Conservation (phyloP, 1,284 basidiomycete species). For the Trichosporon sp. region DNA sequence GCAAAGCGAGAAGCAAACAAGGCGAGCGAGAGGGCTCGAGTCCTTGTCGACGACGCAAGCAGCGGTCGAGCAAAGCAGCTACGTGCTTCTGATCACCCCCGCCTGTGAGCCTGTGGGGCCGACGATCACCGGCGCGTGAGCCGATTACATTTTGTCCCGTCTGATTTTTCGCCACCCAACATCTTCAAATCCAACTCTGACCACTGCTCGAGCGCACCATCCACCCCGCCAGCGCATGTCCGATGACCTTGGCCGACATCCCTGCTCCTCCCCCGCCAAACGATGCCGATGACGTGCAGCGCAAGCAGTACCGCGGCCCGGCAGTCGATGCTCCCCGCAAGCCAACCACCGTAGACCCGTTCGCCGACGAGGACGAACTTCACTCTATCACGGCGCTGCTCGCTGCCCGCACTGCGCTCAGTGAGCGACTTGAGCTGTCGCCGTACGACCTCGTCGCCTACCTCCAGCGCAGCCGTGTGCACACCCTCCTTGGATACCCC, state of each 20-base stretch:
- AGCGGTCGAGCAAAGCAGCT: no score
- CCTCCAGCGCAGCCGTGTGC: constrained; percentile 3
- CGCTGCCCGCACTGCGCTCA: background rate
- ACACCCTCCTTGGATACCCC: constrained; percentile 7
- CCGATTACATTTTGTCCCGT: background rate
- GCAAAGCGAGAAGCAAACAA: no score
- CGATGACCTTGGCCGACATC: background rate
- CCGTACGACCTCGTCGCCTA: constrained; percentile 12
- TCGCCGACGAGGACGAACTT: background rate
- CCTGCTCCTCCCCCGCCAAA: background rate
- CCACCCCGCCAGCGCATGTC: background rate
- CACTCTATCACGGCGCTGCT: background rate
- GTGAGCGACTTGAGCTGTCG: background rate
- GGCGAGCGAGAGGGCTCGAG: no score
- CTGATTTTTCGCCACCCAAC: background rate
- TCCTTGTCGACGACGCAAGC: no score
- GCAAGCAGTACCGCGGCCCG: background rate
- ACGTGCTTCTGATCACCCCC: no score
- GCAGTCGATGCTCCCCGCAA: background rate
- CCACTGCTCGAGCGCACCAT: background rate
- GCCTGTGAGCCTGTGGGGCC: background rate
- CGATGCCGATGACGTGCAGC: background rate
- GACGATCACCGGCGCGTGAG: background rate
- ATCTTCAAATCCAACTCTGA: background rate
- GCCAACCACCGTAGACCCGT: background rate